A percentile compares a stretch with the other conserved stretches of the same genome.
Conservation (phyloP, 352 stramenopile species). For the Globisporangium emineosum region DNA sequence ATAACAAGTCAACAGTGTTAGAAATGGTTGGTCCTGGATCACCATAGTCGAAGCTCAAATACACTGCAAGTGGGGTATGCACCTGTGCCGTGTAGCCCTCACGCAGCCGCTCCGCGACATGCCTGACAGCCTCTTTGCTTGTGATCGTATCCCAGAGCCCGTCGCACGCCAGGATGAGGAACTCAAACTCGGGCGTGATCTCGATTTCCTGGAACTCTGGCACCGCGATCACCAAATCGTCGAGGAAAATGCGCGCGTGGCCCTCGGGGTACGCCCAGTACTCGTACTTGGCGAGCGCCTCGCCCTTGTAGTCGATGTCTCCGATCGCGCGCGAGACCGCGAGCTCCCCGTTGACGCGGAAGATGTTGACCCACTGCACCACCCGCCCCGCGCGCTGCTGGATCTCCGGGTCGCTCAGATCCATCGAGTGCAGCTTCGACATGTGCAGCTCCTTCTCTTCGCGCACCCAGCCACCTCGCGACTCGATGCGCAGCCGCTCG, state of each 20-base stretch:
- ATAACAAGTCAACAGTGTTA: not conserved
- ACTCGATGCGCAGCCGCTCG: constrained; percentile 72
- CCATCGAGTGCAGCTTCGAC: constrained; percentile 87
- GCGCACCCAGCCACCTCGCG: constrained; percentile 42
- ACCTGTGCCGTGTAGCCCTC: constrained; percentile 72
- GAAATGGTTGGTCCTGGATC: not conserved
- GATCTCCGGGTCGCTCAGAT: constrained; percentile 84
- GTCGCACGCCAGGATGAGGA: constrained; percentile 91
- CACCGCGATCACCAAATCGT: constrained; percentile 83
- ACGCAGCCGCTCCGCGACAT: constrained; percentile 66
- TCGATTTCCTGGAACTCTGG: constrained; percentile 89
- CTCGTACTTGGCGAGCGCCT: constrained; percentile 67
- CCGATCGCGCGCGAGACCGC: constrained; percentile 90
- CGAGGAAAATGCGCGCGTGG: constrained; percentile 73
- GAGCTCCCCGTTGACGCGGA: constrained; percentile 90
- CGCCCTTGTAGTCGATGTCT: constrained; percentile 91
- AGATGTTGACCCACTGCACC: constrained; percentile 84
- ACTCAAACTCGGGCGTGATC: constrained; percentile 88
- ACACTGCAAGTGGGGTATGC: no score
- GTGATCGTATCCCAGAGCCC: constrained; percentile 92
- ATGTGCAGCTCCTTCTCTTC: constrained; percentile 86
- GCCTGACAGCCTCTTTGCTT: constrained; percentile 89
- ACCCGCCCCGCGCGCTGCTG: constrained; percentile 77
- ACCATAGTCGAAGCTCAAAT: no score
- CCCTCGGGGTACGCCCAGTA: constrained; percentile 84